Conservation (phyloP, 2,329 filamentous ascomycete genomes). For the Botrytis fragariae region DNA sequence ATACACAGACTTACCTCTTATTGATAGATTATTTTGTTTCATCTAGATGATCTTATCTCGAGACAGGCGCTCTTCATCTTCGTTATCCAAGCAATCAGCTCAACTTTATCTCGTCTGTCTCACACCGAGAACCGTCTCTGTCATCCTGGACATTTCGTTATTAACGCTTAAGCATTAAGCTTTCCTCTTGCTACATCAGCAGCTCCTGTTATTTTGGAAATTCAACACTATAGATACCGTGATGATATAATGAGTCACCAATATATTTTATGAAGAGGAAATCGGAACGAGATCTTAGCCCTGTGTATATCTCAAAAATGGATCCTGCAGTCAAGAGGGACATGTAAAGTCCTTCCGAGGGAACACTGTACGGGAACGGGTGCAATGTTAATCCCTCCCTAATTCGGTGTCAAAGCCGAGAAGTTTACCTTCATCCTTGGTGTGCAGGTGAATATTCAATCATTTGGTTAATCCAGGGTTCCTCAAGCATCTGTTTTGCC, state of each 20-base stretch:
- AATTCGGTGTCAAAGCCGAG: neutral
- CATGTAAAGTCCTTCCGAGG: neutral
- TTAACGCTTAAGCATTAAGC: neutral
- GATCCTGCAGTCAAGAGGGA: neutral
- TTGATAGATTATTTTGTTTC: neutral
- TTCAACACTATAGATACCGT: too few species aligned
- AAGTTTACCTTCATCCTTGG: neutral
- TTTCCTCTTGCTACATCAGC: neutral
- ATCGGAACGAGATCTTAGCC: neutral
- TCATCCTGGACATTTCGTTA: neutral
- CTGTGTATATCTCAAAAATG: neutral
- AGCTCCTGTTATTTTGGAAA: neutral
- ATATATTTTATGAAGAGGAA: neutral
- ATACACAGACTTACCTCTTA: neutral
- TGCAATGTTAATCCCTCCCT: neutral
- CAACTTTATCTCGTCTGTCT: neutral
- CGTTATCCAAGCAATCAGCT: neutral
- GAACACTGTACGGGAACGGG: neutral
- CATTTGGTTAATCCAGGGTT: constrained; percentile 35
- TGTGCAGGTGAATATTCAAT: neutral
- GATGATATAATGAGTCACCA: neutral
- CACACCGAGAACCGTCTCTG: neutral
- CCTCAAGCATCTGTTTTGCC: constrained; percentile 37
- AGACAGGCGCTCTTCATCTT: neutral
- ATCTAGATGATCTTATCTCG: neutral